Evolutionary conservation across 441 rosid genomes (phyloP), one percentile per base, ranked within the genome.

Genomic region (Pelargonium fulgidum): DNA sequence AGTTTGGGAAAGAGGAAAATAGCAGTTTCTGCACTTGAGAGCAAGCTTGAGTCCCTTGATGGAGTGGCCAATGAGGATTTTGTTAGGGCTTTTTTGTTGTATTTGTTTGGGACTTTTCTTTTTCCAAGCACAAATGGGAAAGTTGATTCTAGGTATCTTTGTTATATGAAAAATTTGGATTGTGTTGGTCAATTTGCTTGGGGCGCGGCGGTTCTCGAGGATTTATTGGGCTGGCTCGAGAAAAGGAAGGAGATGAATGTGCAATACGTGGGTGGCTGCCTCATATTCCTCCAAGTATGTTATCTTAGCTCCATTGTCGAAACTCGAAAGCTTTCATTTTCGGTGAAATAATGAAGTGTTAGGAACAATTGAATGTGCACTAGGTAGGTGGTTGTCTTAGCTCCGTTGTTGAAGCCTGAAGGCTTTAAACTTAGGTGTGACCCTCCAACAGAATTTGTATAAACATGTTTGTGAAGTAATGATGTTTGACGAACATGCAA

Each of bases 161-260:
- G 69, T 5, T 75, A 71, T 26, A 76, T 82, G 56, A 33, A 64
- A 59, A 68, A 68, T 67, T 48, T 76, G 76, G 85, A 77, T 69
- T 41, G 59, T 62, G 69, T 78, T 17, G 62, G 68, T 65, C 26
- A n/a, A 20, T 78, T 69, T 70, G 83, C 83, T 3, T 82, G 85
- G 85, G 85, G 83, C 58, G 72, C 70, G 1, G 83, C 83, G 65
- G 83, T 82, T 16, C 72, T 82, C 1, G 85, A 78, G 10, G 82
- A 82, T 41, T 10, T 78, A 13, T 22, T 71, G 17, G 66, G 61
- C 71, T 82, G 83, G 85, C 26, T 82, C 66, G 72, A 61, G 64
- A 80, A 68, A 76, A 82, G 83, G 59, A 82, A 79, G 70, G 80
- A 79, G 16, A 68, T 59, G 33, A 76, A 26, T 68, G 68, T 73